Base-by-base conservation (phyloP, 192 early-diverging fungal genomes). In the Coemansia sp. region DNA sequence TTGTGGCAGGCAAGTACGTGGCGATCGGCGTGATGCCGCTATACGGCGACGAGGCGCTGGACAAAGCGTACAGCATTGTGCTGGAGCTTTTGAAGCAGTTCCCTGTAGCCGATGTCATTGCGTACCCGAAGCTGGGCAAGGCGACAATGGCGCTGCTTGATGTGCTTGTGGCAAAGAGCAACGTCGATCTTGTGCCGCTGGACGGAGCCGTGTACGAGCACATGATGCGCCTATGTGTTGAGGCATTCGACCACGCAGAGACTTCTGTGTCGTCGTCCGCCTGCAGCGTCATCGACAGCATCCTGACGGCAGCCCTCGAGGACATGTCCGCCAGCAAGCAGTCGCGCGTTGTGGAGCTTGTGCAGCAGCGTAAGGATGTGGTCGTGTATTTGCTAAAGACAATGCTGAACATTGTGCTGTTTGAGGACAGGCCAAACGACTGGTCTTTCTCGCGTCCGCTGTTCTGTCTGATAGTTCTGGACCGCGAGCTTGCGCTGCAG, bases 11-110 rank as follows among this genome's bases (percentile, higher is more conserved):
- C 62, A 86, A 88, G 59, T 97, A 95, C 71, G 92, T 95, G 45
- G 92, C 91, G 43, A 94, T 97, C 81, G 93, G 93, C n/a, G 92
- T 95, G 38, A 92, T 95, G 81, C 88, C 88, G 57, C 81, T 97
- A 33, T 97, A 97, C 64, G 87, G 88, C 49, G 94, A 96, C 73
- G 87, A 84, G 16, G 90, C 94, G 20, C 76, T 95, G 44, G 88
- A 89, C 57, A 76, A 84, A 35, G 89, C 89, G 5, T 75, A 93
- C 45, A 70, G 78, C 9, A 77, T 88, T 10, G 71, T 88, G 21
- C 89, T 91, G 66, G 86, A 87, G 61, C 74, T 96, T 60, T 88
- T 93, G 76, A 73, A 89, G 44, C 83, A 76, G 43, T 87, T 94
- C 48, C 93, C 93, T 16, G 63, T 92, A 24, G 73, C 85, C 9